Evolutionary conservation across 1,284 basidiomycete genomes (phyloP), one percentile per base, ranked within the genome.

Genomic region (Coniferiporia weirii): DNA sequence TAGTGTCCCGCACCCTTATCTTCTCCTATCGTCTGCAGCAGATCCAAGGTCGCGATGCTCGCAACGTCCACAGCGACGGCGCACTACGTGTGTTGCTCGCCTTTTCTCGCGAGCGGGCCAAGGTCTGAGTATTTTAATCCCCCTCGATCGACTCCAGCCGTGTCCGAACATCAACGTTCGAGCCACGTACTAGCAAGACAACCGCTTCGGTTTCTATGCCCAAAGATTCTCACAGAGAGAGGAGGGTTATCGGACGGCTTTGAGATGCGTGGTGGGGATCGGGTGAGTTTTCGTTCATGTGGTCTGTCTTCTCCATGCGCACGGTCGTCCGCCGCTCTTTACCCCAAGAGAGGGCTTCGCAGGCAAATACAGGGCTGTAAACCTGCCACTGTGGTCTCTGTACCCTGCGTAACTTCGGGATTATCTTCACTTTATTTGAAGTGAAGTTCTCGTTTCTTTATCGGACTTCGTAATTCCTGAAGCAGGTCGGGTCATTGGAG

Each of bases 61-160:
- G 74, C 68, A 64, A 70, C 79, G 67, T 63, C 78, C 77, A 72
- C 69, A 69, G 65, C 68, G 67, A 53, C 50, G 32, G 46, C 50
- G 57, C 51, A 20, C 13, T 35, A 5, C 13, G 47, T 40, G 52
- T 19, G 17, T 32, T 20, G 45, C 61, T 63, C 62, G 60, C 72
- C 70, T 71, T 62, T 67, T 47, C 57, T 78, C 65, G 71, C 76
- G 78, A 81, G 80, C 77, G 79, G 80, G 79, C 73, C 73, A 83
- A 81, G 80, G 80, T 83, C 81, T 82, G 81, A 82, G 79, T 68
- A 73, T 79, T 72, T 63, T 64, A 73, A 69, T 76, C 77, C 75
- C 71, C 75, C 73, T 73, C 57, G 74, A 78, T 74, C 65, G 79
- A 70, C 78, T 75, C 78, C 79, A 70, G 74, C 73, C 44, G 79